Evolutionary conservation across 768 basidiomycete genomes (phyloP).

Genomic region (Lepiota brunneoincarnata): DNA sequence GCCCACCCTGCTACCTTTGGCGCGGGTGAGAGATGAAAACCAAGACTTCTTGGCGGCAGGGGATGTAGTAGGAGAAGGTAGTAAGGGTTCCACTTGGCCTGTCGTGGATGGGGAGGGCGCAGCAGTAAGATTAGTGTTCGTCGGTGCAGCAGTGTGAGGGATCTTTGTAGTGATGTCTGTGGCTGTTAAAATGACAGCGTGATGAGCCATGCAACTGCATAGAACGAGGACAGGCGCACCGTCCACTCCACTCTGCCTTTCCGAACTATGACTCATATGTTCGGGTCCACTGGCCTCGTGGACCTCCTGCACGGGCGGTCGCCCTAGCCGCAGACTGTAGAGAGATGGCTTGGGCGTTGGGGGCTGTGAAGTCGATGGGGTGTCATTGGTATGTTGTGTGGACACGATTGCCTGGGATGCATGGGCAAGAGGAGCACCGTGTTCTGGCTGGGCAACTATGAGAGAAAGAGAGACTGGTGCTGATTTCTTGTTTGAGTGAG

Average conservation of each 20-base stretch:
- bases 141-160: background rate
- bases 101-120: background rate
- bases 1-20: background rate
- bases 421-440: slow-evolving; percentile 4
- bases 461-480: slow-evolving; percentile 2
- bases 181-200: background rate
- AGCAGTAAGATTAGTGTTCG: background rate
- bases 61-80: background rate
- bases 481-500: background rate
- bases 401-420: slow-evolving; percentile 3
- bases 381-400: slow-evolving; percentile 1
- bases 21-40: background rate
- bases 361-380: background rate
- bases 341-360: background rate
- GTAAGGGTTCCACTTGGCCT: background rate
- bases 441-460: slow-evolving; percentile 9
- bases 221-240: background rate
- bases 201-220: background rate
- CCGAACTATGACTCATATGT: no score
- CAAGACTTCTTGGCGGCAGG: background rate
- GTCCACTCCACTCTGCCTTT: background rate
- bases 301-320: background rate
- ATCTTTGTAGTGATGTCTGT: background rate
- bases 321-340: background rate
- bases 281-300: background rate